Percentiles rank a stretch among this genome's conserved stretches.
These are phyloP conservation scores for Coelastrella sp. DNA, from an alignment of 139 green algal genomes.

Conservation along the genomic window DNA sequence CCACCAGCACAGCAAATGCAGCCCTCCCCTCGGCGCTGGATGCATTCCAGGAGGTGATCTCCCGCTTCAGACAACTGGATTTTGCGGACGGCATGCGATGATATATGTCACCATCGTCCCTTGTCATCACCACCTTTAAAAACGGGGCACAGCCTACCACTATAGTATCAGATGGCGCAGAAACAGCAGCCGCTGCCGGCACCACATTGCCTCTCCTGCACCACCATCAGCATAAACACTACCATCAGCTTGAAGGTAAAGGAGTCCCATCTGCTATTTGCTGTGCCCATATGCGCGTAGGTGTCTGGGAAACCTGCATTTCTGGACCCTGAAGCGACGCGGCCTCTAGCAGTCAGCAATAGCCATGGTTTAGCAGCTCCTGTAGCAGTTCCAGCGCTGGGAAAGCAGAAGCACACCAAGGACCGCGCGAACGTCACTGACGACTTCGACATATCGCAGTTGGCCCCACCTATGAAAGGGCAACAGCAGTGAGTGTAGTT, in stretches of 20 bases:
- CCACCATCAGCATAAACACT: too few relatives aligned
- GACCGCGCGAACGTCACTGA: background rate
- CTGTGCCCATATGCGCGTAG: slow-evolving; percentile 1
- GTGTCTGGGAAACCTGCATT: slow-evolving; percentile 63
- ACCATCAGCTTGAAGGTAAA: too few relatives aligned
- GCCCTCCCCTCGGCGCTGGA: slow-evolving; percentile 51
- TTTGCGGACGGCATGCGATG: too few relatives aligned
- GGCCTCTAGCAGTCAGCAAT: slow-evolving; percentile 48
- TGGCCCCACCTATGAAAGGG: slow-evolving; percentile 72
- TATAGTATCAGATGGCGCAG: too few relatives aligned
- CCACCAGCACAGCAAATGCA: slow-evolving; percentile 1
- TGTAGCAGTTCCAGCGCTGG: slow-evolving; percentile 8
- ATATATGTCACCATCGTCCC: too few relatives aligned
- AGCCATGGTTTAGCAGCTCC: slow-evolving; percentile 46
- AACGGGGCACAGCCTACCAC: too few relatives aligned
- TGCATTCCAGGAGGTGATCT: slow-evolving; percentile 51
- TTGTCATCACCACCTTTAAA: too few relatives aligned
- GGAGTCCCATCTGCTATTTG: too few relatives aligned
- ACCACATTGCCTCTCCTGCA: too few relatives aligned
- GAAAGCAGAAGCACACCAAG: background rate
- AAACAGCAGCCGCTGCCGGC: too few relatives aligned
- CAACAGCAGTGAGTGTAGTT: slow-evolving; percentile 46
- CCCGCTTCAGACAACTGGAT: too few relatives aligned
- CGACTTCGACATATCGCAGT: slow-evolving; percentile 73
- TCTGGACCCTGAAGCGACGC: slow-evolving; percentile 74